Evolutionary conservation across 2,329 filamentous ascomycete genomes (phyloP), one percentile per base, ranked within the genome.

Genomic region (Mycosphaerella arachidis): DNA sequence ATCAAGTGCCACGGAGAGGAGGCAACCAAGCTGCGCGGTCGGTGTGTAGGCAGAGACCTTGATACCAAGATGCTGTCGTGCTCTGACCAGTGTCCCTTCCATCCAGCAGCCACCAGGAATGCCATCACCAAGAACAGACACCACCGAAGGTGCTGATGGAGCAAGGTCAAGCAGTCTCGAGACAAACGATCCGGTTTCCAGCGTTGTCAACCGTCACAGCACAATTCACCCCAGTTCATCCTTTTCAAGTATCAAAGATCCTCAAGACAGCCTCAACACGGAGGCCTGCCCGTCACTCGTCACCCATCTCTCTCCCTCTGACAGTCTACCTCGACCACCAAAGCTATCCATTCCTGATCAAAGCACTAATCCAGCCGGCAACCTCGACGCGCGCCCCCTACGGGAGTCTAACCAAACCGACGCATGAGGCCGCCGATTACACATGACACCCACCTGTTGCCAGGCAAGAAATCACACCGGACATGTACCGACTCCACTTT

Each of bases 401-500:
- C 82, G 84, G 88, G 84, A 84, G 78, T 89, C 88, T 91, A 88
- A 88, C 84, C 87, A 78, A 82, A 79, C 72, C 83, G 85, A 88
- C 90, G 88, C 91, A 91, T 85, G 87, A 80, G 79, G 78, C 78
- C 76, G 74, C 78, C 81, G 78, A 63, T 70, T 70, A 68, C 58
- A 53, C 40, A 43, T 43, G 40, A 43, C 8, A 3, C 37, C 40
- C 40, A n/a, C 40, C 40, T 56, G 46, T 53, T 53, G 57, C 60
- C 46, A 50, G 37, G 56, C 56, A 57, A 51, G 55, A 63, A 61
- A 43, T 43, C 40, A 43, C 63, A 71, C 70, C 70, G 68, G 68
- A 72, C 69, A 67, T 65, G 18, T 61, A 67, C 71, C 68, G 67
- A 64, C 67, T 60, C 67, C 64, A 61, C 67, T 72, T 74, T 74